phyloP scores from a whole-genome alignment of 306 rosid genomes.

The Bauhinia variegata region DNA sequence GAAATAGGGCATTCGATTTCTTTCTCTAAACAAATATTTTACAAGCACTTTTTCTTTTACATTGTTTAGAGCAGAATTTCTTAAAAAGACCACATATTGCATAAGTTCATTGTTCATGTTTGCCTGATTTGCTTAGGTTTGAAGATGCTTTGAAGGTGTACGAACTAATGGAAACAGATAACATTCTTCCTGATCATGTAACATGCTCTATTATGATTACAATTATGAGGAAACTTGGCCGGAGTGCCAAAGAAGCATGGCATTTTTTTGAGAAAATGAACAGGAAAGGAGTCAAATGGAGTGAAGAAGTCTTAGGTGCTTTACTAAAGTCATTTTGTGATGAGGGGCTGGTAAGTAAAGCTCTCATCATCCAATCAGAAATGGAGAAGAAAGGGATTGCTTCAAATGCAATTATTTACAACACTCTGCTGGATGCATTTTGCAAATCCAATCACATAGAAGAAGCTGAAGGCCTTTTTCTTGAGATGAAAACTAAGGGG shows the following conservation, averaged over 20 bases:
- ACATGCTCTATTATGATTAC: constrained; percentile 78
- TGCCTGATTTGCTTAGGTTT: constrained; percentile 52
- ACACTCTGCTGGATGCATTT: constrained; percentile 76
- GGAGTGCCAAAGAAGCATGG: constrained; percentile 81
- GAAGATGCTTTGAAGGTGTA: constrained; percentile 76
- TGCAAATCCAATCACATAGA: constrained; percentile 70
- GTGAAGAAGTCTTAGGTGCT: constrained; percentile 76
- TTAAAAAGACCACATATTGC: neutral
- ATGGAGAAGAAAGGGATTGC: constrained; percentile 74
- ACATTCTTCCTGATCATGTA: constrained; percentile 73
- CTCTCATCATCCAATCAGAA: constrained; percentile 76
- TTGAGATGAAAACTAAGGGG: constrained; percentile 79
- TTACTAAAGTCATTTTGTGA: constrained; percentile 76
- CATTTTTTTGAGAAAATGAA: constrained; percentile 86
- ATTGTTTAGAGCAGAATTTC: neutral
- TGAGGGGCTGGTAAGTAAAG: constrained; percentile 78
- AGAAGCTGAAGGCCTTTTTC: constrained; percentile 89
- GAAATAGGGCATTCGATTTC: constrained; percentile 4
- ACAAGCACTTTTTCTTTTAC: neutral
- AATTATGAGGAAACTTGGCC: constrained; percentile 73
- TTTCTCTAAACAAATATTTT: neutral
- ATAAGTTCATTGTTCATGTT: constrained; percentile 31
- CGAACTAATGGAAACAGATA: constrained; percentile 73
- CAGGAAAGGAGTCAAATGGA: constrained; percentile 80
- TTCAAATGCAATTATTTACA: constrained; percentile 70